phyloP scores from a whole-genome alignment of 768 basidiomycete species.

The Nidularia sp. region DNA sequence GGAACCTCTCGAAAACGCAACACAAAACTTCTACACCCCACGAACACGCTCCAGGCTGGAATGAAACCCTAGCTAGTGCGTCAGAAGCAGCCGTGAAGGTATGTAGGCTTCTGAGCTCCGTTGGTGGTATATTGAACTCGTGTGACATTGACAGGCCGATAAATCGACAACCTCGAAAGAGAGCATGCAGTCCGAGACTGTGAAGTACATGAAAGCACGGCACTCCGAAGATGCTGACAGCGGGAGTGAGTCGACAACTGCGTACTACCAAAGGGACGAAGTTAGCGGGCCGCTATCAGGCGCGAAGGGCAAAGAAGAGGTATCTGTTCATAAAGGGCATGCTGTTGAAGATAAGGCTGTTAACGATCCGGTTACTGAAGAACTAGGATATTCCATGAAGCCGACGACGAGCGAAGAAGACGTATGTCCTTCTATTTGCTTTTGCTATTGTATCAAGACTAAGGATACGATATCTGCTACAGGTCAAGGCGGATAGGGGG shows the following conservation, averaged over 20 bases:
- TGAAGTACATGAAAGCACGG: constrained; percentile 35
- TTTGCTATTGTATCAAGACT: neutral
- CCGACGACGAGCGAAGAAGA: constrained; percentile 27
- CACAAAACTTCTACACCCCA: constrained; percentile 46
- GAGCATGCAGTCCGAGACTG: constrained; percentile 31
- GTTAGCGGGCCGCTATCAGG: constrained; percentile 39
- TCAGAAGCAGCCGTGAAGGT: constrained; percentile 71
- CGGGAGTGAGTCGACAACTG: constrained; percentile 25
- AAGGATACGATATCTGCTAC: neutral
- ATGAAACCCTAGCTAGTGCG: constrained; percentile 56
- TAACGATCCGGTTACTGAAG: constrained; percentile 7
- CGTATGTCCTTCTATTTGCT: constrained; percentile 12
- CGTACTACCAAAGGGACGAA: constrained; percentile 35
- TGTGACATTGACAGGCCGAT: constrained; percentile 32
- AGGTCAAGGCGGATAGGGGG: constrained; percentile 23
- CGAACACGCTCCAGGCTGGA: constrained; percentile 65
- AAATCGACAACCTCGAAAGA: constrained; percentile 23
- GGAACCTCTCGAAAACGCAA: constrained; percentile 40
- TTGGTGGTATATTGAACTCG: neutral
- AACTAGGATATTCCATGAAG: constrained; percentile 7
- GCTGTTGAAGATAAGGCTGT: constrained; percentile 8
- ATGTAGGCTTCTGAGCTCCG: constrained; percentile 1
- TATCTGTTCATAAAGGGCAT: constrained; percentile 17
- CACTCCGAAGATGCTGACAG: constrained; percentile 28
- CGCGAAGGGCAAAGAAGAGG: constrained; percentile 19